Evolutionary conservation across 2,329 filamentous ascomycete genomes (phyloP), one percentile per base, ranked within the genome.

Genomic region (Clathrospora elynae): DNA sequence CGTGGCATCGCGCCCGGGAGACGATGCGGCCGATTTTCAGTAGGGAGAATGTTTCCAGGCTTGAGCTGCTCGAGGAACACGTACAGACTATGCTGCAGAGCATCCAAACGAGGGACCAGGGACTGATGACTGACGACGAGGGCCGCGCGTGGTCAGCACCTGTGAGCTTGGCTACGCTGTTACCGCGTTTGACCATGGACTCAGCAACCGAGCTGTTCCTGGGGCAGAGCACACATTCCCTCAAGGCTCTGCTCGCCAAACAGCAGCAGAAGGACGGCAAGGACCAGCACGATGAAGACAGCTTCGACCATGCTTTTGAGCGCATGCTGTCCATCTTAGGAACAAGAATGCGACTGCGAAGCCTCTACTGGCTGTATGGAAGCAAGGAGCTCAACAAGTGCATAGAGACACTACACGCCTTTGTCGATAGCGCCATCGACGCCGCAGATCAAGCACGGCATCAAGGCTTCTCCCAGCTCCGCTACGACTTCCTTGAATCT

Each of bases 401-500:
- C 22, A 44, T 44, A 4, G 28, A 34, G 2, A 29, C 29, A 2
- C 35, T 44, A 11, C 41, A 44, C 28, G 2, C 11, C 5, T 44
- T 38, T 17, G 41, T 44, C 12, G 41, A 44, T 29, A 13, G 18
- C 12, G 41, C 35, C 6, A 44, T 44, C 6, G 41, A 44, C 6
- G 29, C 28, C n/a, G 35, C 41, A 4, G 41, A 44, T 5, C 34
- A 34, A 17, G 34, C 41, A 5, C 12, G 41, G n/a, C 14, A 44
- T 5, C 34, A 33, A 16, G 23, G 34, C 10, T 33, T 18, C 1
- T 44, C 34, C 0, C 23, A 32, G 0, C 28, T 44, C 4, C 41
- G 41, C 22, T 44, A 44, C 13, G 35, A 44, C 29, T 44, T 44
- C 29, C 29, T 44, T 11, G 41, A 44, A 8, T 17, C 18, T 32